These are phyloP conservation scores for Daldinia sp. DNA, from an alignment of 2,329 filamentous ascomycete genomes.

Conservation along the genomic window DNA sequence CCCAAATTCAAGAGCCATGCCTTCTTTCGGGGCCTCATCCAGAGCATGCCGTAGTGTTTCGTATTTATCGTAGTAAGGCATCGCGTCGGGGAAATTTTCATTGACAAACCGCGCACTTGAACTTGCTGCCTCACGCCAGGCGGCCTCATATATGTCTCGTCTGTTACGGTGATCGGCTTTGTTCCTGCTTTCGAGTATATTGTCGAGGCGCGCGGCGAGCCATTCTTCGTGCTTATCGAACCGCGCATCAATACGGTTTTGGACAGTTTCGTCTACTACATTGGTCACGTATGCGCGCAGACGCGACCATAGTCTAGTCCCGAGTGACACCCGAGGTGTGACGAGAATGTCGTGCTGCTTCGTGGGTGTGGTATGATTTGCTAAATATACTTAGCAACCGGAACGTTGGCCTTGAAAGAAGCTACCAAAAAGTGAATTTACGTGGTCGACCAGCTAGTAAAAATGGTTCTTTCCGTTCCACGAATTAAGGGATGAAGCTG, in stretches of 20 bases:
- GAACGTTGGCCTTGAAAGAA: too few species aligned
- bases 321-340: not conserved
- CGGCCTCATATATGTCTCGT: not conserved
- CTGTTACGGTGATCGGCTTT: not conserved
- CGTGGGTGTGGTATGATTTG: not conserved
- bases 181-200: not conserved
- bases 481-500: not conserved
- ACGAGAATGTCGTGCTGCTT: not conserved
- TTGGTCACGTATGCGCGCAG: not conserved
- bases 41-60: not conserved
- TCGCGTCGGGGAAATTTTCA: not conserved
- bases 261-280: not conserved
- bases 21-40: not conserved
- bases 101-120: not conserved
- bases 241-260: not conserved
- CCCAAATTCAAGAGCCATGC: constrained; percentile 4
- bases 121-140: not conserved
- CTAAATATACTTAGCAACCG: not conserved
- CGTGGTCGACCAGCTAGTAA: not conserved
- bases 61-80: not conserved
- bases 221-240: not conserved
- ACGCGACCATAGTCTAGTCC: not conserved
- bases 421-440: not conserved
- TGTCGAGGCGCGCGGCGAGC: not conserved
- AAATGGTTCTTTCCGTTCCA: not conserved